Evolutionary conservation across 179 eudicot genomes (phyloP).

Genomic region (Vitellaria paradoxa): DNA sequence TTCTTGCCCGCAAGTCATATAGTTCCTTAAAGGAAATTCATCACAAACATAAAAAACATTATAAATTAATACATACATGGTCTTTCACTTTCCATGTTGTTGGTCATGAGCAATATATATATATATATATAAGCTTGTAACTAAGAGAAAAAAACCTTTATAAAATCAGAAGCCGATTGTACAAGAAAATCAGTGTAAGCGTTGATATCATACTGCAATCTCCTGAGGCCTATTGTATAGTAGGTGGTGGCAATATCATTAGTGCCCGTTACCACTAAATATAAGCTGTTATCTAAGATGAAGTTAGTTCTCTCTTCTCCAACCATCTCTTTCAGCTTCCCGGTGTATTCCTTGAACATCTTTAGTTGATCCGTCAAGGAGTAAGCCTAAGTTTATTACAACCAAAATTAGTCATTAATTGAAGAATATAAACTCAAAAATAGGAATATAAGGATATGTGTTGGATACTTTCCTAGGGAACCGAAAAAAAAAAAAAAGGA

Average conservation of each 20-base stretch:
- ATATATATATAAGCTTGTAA: not conserved
- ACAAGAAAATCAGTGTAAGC: constrained; percentile 46
- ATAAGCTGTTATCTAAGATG: constrained; percentile 33
- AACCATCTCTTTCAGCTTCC: constrained; percentile 33
- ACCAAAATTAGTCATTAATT: no score
- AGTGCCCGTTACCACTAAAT: constrained; percentile 51
- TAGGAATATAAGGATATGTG: no score
- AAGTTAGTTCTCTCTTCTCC: constrained; percentile 37
- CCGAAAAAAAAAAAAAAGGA: no score
- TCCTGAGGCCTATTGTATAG: constrained; percentile 28
- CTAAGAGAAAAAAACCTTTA: constrained; percentile 31
- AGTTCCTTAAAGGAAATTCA: constrained; percentile 30
- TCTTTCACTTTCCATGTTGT: not conserved
- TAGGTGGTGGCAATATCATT: constrained; percentile 70
- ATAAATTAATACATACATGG: not conserved
- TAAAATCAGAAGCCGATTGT: constrained; percentile 39
- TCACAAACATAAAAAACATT: not conserved
- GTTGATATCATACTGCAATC: constrained; percentile 31
- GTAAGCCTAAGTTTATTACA: constrained; percentile 23
- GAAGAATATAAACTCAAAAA: no score
- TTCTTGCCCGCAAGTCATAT: constrained; percentile 45
- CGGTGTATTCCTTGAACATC: constrained; percentile 44
- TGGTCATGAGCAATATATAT: no score
- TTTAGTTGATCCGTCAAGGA: constrained; percentile 43
- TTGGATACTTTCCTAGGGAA: no score